Evolutionary conservation across 2,329 filamentous ascomycete species (phyloP), one percentile per base, ranked within the genome.

Genomic region (Penicillium concentricum): DNA sequence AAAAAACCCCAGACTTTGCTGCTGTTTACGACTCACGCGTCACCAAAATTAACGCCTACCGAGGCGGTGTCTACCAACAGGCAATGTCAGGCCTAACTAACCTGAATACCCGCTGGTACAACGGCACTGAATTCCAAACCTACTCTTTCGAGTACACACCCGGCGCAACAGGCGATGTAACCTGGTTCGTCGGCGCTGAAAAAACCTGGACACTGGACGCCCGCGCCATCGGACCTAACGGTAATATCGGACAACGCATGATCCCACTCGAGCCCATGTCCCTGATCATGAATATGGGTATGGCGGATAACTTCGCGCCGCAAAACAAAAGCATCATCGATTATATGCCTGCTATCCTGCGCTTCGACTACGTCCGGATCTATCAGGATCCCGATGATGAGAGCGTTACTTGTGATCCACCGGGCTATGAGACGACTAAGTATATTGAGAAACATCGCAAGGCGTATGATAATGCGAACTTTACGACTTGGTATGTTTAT

Each of bases 321-420:
- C 75, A 89, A 59, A 84, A 89, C 65, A 72, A 85, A 56, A 80
- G 79, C 1, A 83, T 90, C 24, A 75, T 70, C 5, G 65, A 78
- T 16, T 73, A 83, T 42, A 78, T 88, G 65, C 87, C 87, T 3
- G 87, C 84, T 2, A 84, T 79, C 2, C 87, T 89, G 81, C 79
- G 86, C 2, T 77, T 90, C 56, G 87, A 90, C 71, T 89, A 89
- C 68, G 79, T 90, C 52, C 83, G 87, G 15, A 87, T 90, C 49
- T 90, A 89, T 66, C 87, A 89, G 70, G 83, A 87, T 59, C 79
- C 81, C 15, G 80, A 83, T 51, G 76, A 79, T 13, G 78, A 81
- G 64, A 79, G 79, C 38, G 67, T 88, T 48, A 88, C 86, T 16
- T 90, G 87, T 70, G 87, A 90, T 73, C 87, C 87, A 3, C 77